phyloP scores from a whole-genome alignment of 768 basidiomycete species.

The Pluteus cervinus region DNA sequence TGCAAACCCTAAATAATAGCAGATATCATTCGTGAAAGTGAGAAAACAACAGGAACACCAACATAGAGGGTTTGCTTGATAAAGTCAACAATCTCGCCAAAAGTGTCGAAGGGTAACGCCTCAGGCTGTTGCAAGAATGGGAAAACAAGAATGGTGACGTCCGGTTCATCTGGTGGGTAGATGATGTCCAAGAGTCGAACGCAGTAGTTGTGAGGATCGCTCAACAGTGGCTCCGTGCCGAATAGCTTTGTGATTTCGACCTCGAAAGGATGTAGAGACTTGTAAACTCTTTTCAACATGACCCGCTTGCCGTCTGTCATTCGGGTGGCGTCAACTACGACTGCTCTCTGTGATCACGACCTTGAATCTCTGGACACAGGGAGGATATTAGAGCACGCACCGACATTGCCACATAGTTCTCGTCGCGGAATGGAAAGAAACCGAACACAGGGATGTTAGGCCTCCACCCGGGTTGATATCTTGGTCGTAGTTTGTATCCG shows the following conservation, averaged over 20 bases:
- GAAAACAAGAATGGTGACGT: conserved; percentile 19
- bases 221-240: conserved; percentile 8
- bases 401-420: no score
- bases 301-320: conserved; percentile 22
- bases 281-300: conserved; percentile 19
- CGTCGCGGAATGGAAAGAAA: no score
- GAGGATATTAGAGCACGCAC: no score
- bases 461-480: no score
- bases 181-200: conserved; percentile 22
- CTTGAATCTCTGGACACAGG: no score
- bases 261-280: conserved; percentile 24
- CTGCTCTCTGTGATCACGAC: no score
- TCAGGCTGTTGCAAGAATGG: conserved; percentile 17
- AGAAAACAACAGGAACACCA: not conserved
- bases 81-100: conserved; percentile 25
- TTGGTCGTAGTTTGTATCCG: conserved; percentile 27
- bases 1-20: conserved; percentile 18
- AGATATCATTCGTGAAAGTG: not conserved
- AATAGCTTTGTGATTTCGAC: conserved; percentile 22
- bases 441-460: no score
- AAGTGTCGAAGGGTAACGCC: conserved; percentile 18
- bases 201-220: conserved; percentile 27
- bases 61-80: conserved; percentile 22
- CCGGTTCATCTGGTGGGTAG: conserved; percentile 14
- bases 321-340: conserved; percentile 26